These are phyloP conservation scores for Cladophialophora psammophila DNA, from an alignment of 2,329 filamentous ascomycete species.

Conservation along the genomic window DNA sequence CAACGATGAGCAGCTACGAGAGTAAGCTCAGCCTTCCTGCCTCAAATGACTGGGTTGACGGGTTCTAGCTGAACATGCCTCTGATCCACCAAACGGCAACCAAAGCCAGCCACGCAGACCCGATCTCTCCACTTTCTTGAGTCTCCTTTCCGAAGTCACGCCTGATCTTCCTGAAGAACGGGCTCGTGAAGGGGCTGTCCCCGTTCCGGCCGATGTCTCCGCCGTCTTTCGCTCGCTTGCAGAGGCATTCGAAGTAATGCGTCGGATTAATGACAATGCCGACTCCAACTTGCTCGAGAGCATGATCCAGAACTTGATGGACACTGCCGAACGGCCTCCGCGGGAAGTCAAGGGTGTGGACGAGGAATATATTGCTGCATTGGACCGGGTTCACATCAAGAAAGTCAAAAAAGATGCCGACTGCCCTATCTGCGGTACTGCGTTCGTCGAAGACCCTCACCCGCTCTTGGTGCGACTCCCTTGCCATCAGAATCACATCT, in stretches of 20 bases:
- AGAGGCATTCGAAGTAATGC: slow-evolving; percentile 67
- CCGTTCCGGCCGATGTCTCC: slow-evolving; percentile 66
- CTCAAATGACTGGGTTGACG: slow-evolving; percentile 11
- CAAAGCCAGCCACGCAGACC: slow-evolving; percentile 59
- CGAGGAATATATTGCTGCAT: slow-evolving; percentile 53
- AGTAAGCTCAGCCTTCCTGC: slow-evolving; percentile 30
- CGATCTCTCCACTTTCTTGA: slow-evolving; percentile 71
- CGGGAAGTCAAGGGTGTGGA: slow-evolving; percentile 67
- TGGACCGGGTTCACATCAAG: slow-evolving; percentile 42
- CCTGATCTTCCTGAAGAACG: slow-evolving; percentile 57
- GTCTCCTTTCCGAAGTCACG: slow-evolving; percentile 65
- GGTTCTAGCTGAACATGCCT: slow-evolving; percentile 39
- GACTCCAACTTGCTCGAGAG: slow-evolving; percentile 57
- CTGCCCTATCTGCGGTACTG: slow-evolving; percentile 63
- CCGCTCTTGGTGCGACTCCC: slow-evolving; percentile 70
- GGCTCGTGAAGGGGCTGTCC: slow-evolving; percentile 64
- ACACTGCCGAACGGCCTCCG: slow-evolving; percentile 65
- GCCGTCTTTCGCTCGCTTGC: slow-evolving; percentile 67
- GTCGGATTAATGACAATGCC: slow-evolving; percentile 48
- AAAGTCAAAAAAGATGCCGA: slow-evolving; percentile 41
- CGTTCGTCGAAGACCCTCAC: slow-evolving; percentile 64
- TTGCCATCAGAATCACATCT: slow-evolving; percentile 67
- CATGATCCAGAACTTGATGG: slow-evolving; percentile 64
- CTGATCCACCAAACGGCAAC: slow-evolving; percentile 31
- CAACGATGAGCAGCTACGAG: slow-evolving; percentile 41